Evolutionary conservation across 2,329 filamentous ascomycete genomes (phyloP), one percentile per base, ranked within the genome.

Genomic region (Verticillium nonalfalfae): DNA sequence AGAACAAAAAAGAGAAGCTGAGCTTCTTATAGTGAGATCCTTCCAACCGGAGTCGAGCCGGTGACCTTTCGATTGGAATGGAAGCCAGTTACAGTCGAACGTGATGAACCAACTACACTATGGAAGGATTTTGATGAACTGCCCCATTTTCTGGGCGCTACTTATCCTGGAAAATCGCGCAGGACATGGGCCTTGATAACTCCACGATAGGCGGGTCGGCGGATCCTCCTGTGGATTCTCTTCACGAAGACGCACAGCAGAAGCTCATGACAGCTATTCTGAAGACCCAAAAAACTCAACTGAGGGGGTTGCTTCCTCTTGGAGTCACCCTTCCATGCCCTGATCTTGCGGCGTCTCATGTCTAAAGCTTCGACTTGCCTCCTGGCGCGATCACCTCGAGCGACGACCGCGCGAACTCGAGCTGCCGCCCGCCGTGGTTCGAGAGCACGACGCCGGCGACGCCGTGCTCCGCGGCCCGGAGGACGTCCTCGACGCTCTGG

Each of bases 341-440:
- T 26, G 26, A 4, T 3, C 3, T 26, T 26, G 26, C 26, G 26
- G 26, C 26, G 26, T 4, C 4, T 26, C 26, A 26, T 4, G 26
- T 26, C 26, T 26, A 3, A 26, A 26, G 26, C 26, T 26, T 26
- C 4, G 26, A 26, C 26, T 26, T 26, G 26, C 26, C 26, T 26
- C n/a, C 26, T 26, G 26, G 26, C 26, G 26, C 26, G 26, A 26
- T 26, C 26, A 26, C 26, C 26, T 99, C 95, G 65, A 99, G 85
- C 15, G 87, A 92, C 0, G 93, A 95, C 6, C 90, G 90, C 0
- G 95, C 90, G 66, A 93, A 96, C 70, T 99, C 95, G 60, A 98
- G 87, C 74, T 98, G 95, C 1, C 95, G 85, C 14, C 95, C 95
- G 64, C 95, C 95, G 78, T 99, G 95, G 78, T 99, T 99, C 58